Base-by-base conservation (phyloP, 805 yeast species). In the Nadsonia fulvescens region DNA sequence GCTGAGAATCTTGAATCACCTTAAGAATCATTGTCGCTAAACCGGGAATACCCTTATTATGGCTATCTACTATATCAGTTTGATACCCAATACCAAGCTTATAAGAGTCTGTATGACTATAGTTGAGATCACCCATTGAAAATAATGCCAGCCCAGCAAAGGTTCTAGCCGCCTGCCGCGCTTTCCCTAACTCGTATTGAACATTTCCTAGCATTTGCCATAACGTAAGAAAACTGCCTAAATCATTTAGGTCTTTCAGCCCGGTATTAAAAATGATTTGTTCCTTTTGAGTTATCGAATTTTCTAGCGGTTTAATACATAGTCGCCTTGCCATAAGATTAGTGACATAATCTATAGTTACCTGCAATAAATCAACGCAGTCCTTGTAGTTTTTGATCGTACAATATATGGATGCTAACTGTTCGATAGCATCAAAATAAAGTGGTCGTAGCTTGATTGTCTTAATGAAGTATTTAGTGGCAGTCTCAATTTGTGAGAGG, bases 371-470 rank as follows among this genome's bases (percentile, higher is more conserved):
- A 12, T 11, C 15, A n/a, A 14, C 22, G 12, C n/a, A 32, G 17
- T 9, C 32, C 39, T 11, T 33, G 33, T 5, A 10, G 9, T 10
- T 32, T 31, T 10, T 42, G 30, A 6, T 20, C 23, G 19, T 36
- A 40, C 1, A 32, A 14, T 14, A 37, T 27, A 7, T 35, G 24
- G 4, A 40, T 15, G 39, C 32, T 14, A 42, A 17, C 14, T 42
- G 47, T 7, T 42, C 46, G 6, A 43, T 37, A 1, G 46, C 43
- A 21, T 40, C 46, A 36, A 37, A 38, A 27, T 39, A 40, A n/a
- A 31, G 21, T 7, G 46, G 46, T 3, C 36, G 30, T 4, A 35
- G 23, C 6, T 19, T 23, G 5, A 41, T 27, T 2, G 41, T 38
- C 13, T 30, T 28, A 8, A 27, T 14, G 46, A 42, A 40, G 32